Evolutionary conservation across 805 yeast genomes (phyloP).

Genomic region (Candida berthetii): DNA sequence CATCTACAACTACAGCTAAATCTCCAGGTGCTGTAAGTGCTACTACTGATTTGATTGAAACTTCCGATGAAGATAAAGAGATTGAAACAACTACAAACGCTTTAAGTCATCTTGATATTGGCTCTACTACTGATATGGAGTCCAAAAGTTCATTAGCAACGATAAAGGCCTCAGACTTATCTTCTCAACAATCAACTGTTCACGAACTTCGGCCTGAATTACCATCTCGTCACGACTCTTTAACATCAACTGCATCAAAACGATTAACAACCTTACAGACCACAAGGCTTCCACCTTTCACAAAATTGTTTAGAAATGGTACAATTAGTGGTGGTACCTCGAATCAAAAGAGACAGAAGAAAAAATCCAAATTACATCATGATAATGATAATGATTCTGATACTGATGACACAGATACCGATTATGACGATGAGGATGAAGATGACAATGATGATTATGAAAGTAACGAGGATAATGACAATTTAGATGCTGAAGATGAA

Average conservation of each 20-base stretch:
- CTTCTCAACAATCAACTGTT: not conserved
- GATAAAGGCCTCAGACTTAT: not conserved
- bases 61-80: not conserved
- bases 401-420: constrained; percentile 5
- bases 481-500: constrained; percentile 3
- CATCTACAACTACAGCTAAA: not conserved
- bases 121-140: not conserved
- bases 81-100: not conserved
- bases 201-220: not conserved
- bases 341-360: not conserved
- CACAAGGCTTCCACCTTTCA: constrained; percentile 11
- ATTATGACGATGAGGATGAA: constrained; percentile 17
- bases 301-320: constrained; percentile 16
- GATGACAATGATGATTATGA: constrained; percentile 1
- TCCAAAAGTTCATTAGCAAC: not conserved
- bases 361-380: not conserved
- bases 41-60: not conserved
- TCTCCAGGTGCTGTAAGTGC: not conserved
- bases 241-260: not conserved
- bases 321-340: constrained; percentile 14
- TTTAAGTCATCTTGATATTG: not conserved
- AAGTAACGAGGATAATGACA: constrained; percentile 10
- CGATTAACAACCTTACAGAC: not conserved
- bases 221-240: not conserved
- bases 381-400: constrained; percentile 3